Evolutionary conservation across 2,329 filamentous ascomycete species (phyloP), one percentile per base, ranked within the genome.

Genomic region (Laburnicola sp.): DNA sequence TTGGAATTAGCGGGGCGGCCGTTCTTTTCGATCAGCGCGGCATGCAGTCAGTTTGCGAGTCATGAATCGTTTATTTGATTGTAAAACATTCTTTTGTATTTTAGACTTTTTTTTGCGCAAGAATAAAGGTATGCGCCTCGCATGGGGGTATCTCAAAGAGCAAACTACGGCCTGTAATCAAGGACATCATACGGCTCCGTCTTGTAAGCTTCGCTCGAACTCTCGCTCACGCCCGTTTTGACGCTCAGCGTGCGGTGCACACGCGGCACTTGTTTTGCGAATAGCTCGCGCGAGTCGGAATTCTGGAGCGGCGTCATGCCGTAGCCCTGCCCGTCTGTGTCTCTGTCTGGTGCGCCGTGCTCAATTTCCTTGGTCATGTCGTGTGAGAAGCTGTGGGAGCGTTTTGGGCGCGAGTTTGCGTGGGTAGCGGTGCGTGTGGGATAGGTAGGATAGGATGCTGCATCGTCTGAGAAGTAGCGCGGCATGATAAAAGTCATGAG

Each of bases 401-500:
- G 21, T 31, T 51, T 42, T 30, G 42, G 48, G 22, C n/a, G 48
- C 10, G 56, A 44, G 8, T 41, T 45, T 6, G 27, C 45, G 11
- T 36, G 50, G 37, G 35, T 49, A 35, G 40, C 10, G 37, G 45
- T 31, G 42, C 37, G 27, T 9, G 7, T 37, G 23, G n/a, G n/a
- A n/a, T 2, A 42, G 44, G 42, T 53, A 41, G 30, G 52, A 38
- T 16, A 64, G 51, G 39, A 54, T 48, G 44, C 62, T 58, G 41
- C 58, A 54, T 56, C 50, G 1, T 60, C 58, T 3, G 64, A 58
- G 50, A 72, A 72, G 22, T 69, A 66, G 3, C 45, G 54, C 5
- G 70, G 70, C 48, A 66, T 59, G 6, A 72, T 42, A 32, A 62
- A 59, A 2, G 70, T 67, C 28, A 80, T 56, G 10, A 79, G 71